Conservation (phyloP, 208 protist species). For the Leishmania tarentolae region DNA sequence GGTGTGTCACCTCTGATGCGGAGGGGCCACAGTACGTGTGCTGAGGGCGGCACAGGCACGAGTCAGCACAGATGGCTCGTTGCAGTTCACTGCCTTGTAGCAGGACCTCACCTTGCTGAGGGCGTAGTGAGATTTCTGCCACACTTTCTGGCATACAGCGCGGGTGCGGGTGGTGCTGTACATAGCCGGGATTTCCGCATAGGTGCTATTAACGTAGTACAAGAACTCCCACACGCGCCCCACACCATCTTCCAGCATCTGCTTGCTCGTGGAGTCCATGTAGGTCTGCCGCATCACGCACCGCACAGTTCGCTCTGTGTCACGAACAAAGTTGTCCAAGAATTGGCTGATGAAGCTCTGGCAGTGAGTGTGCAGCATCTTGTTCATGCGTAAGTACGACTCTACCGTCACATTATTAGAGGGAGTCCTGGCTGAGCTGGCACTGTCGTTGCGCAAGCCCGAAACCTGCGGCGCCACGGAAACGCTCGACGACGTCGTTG, state of each 20-base stretch:
- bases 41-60: slow-evolving; percentile 46
- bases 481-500: neutral
- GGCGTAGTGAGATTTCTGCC: slow-evolving; percentile 49
- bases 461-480: slow-evolving; percentile 26
- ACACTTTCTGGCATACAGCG: slow-evolving; percentile 34
- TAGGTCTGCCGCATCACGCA: slow-evolving; percentile 44
- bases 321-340: slow-evolving; percentile 46
- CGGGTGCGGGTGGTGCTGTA: slow-evolving; percentile 51
- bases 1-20: neutral
- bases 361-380: slow-evolving; percentile 34
- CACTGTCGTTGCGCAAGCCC: slow-evolving; percentile 17
- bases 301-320: slow-evolving; percentile 43
- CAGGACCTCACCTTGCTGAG: slow-evolving; percentile 56
- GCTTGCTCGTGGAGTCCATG: slow-evolving; percentile 49
- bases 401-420: slow-evolving; percentile 22
- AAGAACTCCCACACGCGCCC: slow-evolving; percentile 49
- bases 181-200: slow-evolving; percentile 44
- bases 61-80: slow-evolving; percentile 35
- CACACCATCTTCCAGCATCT: slow-evolving; percentile 51
- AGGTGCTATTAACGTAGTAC: slow-evolving; percentile 38
- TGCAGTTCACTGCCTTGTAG: slow-evolving; percentile 50
- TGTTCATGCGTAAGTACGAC: slow-evolving; percentile 41
- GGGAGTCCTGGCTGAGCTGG: slow-evolving; percentile 6
- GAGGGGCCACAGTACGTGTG: slow-evolving; percentile 10
- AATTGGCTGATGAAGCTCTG: slow-evolving; percentile 47